phyloP scores from a whole-genome alignment of 192 early-diverging fungal genomes.

The Umbelopsis ramanniana region DNA sequence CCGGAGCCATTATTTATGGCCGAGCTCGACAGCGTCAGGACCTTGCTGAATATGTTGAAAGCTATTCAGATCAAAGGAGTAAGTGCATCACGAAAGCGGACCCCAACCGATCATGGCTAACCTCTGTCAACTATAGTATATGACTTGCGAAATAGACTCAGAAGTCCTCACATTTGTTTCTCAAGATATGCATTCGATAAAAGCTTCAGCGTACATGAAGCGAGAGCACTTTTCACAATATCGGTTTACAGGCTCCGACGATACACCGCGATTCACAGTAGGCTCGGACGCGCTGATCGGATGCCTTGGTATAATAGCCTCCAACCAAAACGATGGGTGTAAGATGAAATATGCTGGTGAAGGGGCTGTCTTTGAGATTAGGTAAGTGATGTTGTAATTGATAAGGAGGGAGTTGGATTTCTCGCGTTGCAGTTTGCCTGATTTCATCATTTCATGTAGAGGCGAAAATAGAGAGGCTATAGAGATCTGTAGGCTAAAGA shows the following conservation, averaged over 20 bases:
- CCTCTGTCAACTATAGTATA: background rate
- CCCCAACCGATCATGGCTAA: background rate
- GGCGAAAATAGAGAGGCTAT: conserved; percentile 5
- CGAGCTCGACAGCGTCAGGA: conserved; percentile 1
- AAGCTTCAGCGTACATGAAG: conserved; percentile 13
- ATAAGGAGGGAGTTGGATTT: background rate
- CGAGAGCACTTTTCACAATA: conserved; percentile 21
- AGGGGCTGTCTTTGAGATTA: conserved; percentile 8
- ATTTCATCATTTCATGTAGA: background rate
- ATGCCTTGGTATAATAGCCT: conserved; percentile 8
- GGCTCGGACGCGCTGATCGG: background rate
- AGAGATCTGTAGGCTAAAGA: conserved; percentile 9
- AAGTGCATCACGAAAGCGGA: background rate
- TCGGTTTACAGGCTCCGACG: conserved; percentile 16
- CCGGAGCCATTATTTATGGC: conserved; percentile 1
- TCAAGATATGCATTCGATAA: conserved; percentile 18
- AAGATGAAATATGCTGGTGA: conserved; percentile 27
- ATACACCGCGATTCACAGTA: background rate
- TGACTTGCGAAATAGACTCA: conserved; percentile 5
- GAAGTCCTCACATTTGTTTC: conserved; percentile 1
- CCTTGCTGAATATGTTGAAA: conserved; percentile 11
- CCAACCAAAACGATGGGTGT: conserved; percentile 15
- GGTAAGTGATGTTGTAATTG: background rate
- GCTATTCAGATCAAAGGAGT: conserved; percentile 20
- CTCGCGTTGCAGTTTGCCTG: too few species aligned